Evolutionary conservation across 2,329 filamentous ascomycete species (phyloP).

Genomic region (Botryotinia convoluta): DNA sequence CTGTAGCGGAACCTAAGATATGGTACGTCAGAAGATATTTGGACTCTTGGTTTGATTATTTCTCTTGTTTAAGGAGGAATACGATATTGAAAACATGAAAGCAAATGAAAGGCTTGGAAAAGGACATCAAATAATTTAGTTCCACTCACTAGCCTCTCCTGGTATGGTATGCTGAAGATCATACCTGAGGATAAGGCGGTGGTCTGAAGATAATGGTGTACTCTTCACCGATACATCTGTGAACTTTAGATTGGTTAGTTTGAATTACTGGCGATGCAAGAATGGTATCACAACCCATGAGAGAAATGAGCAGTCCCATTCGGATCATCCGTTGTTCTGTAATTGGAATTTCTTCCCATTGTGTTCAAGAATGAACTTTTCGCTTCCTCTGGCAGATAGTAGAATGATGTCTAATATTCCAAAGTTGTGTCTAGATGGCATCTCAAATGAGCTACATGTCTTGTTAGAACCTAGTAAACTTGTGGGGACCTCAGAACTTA

Average conservation of each 20-base stretch:
- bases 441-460: not conserved
- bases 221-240: not conserved
- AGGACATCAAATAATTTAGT: not conserved
- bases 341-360: not conserved
- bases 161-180: not conserved
- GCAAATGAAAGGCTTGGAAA: not conserved
- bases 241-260: not conserved
- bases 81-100: not conserved
- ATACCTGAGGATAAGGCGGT: not conserved
- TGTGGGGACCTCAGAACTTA: not conserved
- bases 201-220: not conserved
- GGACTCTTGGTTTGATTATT: not conserved
- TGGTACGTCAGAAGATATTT: not conserved
- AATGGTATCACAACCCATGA: not conserved
- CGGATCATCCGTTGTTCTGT: not conserved
- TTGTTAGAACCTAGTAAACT: not conserved
- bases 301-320: not conserved
- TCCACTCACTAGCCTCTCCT: not conserved
- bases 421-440: not conserved
- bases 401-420: constrained; percentile 1
- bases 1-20: not conserved
- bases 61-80: not conserved
- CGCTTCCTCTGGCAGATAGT: not conserved
- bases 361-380: not conserved
- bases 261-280: too few species aligned